phyloP scores from a whole-genome alignment of 208 protist genomes.

The Crithidia acanthocephali region DNA sequence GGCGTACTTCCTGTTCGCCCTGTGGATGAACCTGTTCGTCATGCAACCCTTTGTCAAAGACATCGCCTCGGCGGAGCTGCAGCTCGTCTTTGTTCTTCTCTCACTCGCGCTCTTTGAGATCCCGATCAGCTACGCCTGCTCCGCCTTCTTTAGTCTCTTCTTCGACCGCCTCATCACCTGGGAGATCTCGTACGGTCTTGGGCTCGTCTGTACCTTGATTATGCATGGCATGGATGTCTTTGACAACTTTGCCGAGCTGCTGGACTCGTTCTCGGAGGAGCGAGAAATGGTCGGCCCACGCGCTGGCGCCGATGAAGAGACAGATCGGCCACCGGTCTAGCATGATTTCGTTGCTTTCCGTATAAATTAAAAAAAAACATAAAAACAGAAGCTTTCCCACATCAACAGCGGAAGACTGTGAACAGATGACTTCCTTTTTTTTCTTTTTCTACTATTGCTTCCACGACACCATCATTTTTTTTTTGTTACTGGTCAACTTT shows the following conservation, averaged over 20 bases:
- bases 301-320: background rate
- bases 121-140: conserved; percentile 24
- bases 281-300: conserved; percentile 26
- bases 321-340: conserved; percentile 2
- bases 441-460: too few relatives aligned
- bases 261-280: conserved; percentile 33
- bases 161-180: conserved; percentile 30
- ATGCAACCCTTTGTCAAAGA: conserved; percentile 31
- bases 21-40: conserved; percentile 27
- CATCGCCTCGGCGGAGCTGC: conserved; percentile 18
- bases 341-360: too few relatives aligned
- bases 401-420: too few relatives aligned
- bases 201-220: conserved; percentile 11
- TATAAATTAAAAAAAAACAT: too few relatives aligned
- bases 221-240: conserved; percentile 29
- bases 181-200: conserved; percentile 34
- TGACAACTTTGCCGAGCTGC: conserved; percentile 17
- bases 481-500: too few relatives aligned
- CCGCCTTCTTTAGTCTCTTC: conserved; percentile 27
- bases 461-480: too few relatives aligned
- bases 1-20: conserved; percentile 22
- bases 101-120: conserved; percentile 32
- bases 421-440: too few relatives aligned
- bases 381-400: too few relatives aligned
- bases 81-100: conserved; percentile 29